These are phyloP conservation scores for Lactarius akahatsu DNA, from an alignment of 768 basidiomycete genomes.

Conservation along the genomic window DNA sequence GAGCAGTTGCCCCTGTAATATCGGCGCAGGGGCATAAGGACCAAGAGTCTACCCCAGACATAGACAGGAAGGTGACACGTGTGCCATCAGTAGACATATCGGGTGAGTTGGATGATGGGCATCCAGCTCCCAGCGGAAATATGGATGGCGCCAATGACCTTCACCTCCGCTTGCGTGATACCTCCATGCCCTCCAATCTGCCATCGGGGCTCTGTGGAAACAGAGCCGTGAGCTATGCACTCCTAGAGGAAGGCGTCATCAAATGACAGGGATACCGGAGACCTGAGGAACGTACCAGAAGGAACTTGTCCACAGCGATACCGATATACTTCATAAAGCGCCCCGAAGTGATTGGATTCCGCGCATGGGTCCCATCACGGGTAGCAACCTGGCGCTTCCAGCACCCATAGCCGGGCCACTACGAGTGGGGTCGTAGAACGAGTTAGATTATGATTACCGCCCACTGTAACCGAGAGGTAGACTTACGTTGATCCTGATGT, in stretches of 20 bases:
- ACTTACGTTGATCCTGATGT: conserved; percentile 12
- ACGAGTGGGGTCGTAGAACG: neutral
- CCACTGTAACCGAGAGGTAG: neutral
- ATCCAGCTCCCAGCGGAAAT: conserved; percentile 18
- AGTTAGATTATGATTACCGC: neutral
- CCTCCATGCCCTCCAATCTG: neutral
- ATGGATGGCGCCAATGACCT: conserved; percentile 17
- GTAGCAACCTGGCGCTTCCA: conserved; percentile 15
- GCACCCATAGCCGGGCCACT: conserved; percentile 9
- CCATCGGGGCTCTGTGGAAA: neutral
- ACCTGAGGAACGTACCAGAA: neutral
- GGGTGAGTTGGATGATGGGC: conserved; percentile 18
- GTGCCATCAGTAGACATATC: no score
- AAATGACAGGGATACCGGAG: neutral
- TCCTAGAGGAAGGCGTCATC: neutral
- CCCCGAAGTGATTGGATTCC: neutral
- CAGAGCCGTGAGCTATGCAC: neutral
- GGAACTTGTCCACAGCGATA: conserved; percentile 4
- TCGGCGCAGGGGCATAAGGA: no score
- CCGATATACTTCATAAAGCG: conserved; percentile 19
- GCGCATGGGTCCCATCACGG: conserved; percentile 10
- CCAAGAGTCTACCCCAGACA: no score
- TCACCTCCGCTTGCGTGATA: conserved; percentile 13
- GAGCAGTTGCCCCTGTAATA: no score
- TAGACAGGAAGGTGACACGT: no score